These are phyloP conservation scores for Furcasterigmium furcatum DNA, from an alignment of 2,329 filamentous ascomycete species.

Conservation along the genomic window DNA sequence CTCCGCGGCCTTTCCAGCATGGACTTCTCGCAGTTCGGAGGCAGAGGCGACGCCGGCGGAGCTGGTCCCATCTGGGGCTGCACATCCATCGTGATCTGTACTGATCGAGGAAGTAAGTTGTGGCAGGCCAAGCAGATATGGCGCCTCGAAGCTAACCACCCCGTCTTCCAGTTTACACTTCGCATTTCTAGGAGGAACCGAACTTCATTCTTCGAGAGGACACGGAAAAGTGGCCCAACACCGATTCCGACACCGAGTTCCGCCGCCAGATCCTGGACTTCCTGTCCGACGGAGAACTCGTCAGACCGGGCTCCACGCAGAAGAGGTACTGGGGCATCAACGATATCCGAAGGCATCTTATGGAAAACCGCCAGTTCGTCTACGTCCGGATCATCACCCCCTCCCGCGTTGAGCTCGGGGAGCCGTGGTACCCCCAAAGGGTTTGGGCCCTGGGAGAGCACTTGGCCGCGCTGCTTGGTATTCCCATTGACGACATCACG, in stretches of 20 bases:
- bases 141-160: no score
- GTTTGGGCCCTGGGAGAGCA: not conserved
- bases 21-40: not conserved
- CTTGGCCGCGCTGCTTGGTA: not conserved
- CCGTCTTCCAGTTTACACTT: not conserved
- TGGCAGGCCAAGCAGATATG: no score
- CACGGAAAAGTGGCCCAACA: not conserved
- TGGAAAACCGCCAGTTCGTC: not conserved
- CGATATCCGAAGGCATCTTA: not conserved
- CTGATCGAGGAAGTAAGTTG: no score
- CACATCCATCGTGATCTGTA: not conserved
- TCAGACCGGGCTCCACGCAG: not conserved
- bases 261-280: constrained; percentile 1
- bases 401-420: not conserved
- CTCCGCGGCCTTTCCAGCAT: constrained; percentile 2
- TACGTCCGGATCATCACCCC: constrained; percentile 2
- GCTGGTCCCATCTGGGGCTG: constrained; percentile 6
- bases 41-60: constrained; percentile 1
- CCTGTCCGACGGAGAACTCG: not conserved
- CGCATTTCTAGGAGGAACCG: constrained; percentile 7
- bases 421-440: not conserved
- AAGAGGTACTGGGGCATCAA: not conserved
- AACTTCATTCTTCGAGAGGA: not conserved
- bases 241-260: not conserved
- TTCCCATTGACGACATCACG: not conserved